A percentile compares a stretch with the other conserved stretches of the same genome.
These are phyloP conservation scores for Alopecurus myosuroides DNA, from an alignment of 176 grass and related monocot genomes.

Conservation along the genomic window DNA sequence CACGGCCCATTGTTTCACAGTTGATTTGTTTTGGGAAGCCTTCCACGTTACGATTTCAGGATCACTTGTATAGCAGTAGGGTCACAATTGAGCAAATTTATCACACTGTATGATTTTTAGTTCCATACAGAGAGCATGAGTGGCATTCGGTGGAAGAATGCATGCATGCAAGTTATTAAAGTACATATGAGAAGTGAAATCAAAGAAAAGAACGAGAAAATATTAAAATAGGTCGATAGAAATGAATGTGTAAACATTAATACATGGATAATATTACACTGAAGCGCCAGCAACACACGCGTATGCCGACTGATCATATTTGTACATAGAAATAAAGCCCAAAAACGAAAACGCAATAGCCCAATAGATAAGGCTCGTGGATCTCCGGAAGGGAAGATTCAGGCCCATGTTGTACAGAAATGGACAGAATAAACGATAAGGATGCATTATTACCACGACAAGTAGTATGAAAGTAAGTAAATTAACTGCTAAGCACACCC, in stretches of 20 bases:
- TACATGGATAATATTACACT: constrained; percentile 27
- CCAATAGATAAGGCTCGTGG: constrained; percentile 11
- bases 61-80: neutral
- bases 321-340: constrained; percentile 7
- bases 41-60: neutral
- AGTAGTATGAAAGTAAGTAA: constrained; percentile 5
- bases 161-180: neutral
- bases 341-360: neutral
- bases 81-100: neutral
- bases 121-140: no score
- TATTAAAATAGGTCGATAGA: neutral
- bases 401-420: constrained; percentile 15
- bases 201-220: neutral
- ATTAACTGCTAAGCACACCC: constrained; percentile 43
- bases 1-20: neutral
- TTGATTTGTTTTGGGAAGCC: neutral
- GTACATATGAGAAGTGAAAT: neutral
- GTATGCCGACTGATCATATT: neutral
- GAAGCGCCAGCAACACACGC: constrained; percentile 50
- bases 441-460: constrained; percentile 17
- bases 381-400: constrained; percentile 5
- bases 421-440: neutral
- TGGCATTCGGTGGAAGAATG: neutral
- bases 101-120: neutral
- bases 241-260: neutral